Percentiles rank a stretch among this genome's conserved stretches.
These are phyloP conservation scores for Nothopassalora personata DNA, from an alignment of 2,329 filamentous ascomycete species.

Conservation along the genomic window DNA sequence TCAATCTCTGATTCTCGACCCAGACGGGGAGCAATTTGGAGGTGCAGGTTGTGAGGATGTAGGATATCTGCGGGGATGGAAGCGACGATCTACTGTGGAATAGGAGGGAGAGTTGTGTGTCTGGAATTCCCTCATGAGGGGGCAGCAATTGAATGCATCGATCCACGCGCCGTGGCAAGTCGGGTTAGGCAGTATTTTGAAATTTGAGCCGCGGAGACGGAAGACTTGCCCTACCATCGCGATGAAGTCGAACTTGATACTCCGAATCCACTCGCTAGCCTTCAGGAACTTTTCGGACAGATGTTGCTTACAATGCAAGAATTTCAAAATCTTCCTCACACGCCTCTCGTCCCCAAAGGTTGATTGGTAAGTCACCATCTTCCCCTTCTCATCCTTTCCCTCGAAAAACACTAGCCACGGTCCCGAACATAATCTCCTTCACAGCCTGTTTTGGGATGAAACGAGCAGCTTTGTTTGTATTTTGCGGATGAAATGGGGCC, in stretches of 20 bases:
- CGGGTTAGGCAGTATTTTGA: conserved; percentile 10
- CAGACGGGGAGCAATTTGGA: conserved; percentile 1
- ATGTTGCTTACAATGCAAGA: conserved; percentile 2
- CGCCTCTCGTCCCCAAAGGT: conserved; percentile 3
- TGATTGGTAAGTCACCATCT: background rate
- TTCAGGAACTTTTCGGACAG: background rate
- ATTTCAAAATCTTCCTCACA: conserved; percentile 7
- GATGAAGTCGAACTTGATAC: conserved; percentile 10
- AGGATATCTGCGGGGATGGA: background rate
- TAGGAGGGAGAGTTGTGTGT: conserved; percentile 1
- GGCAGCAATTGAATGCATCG: conserved; percentile 7
- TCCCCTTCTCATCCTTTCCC: background rate
- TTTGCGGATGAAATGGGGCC: background rate
- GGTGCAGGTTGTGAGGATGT: conserved; percentile 4
- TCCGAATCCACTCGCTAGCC: background rate
- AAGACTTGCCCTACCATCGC: conserved; percentile 10
- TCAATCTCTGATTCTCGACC: conserved; percentile 4
- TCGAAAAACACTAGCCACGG: conserved; percentile 6
- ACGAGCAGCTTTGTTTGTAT: background rate
- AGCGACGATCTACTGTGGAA: background rate
- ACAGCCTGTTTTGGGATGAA: conserved; percentile 7
- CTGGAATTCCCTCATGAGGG: conserved; percentile 7
- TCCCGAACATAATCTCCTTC: conserved; percentile 9
- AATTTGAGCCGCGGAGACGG: conserved; percentile 10
- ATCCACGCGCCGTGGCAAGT: conserved; percentile 7